Evolutionary conservation across 768 basidiomycete species (phyloP).

Genomic region (Pilatotrama ljubarskyi): DNA sequence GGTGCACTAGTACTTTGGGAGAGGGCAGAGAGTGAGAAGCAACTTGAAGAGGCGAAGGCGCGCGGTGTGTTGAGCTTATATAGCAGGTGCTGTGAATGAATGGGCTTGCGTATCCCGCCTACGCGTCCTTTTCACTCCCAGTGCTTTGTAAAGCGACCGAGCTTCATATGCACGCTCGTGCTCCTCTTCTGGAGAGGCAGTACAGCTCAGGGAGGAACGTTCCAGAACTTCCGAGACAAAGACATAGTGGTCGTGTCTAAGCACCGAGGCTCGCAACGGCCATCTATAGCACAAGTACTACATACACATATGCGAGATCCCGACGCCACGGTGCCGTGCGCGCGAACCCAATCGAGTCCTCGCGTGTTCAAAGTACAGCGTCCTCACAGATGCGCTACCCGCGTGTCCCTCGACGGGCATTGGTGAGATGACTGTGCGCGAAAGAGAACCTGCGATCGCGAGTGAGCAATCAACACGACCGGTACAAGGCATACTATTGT

Average conservation of each 20-base stretch:
- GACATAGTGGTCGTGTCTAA: no score
- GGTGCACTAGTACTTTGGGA: background rate
- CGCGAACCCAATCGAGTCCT: no score
- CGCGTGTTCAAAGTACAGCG: background rate
- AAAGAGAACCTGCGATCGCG: conserved; percentile 24
- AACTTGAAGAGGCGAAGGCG: background rate
- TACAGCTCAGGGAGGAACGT: no score
- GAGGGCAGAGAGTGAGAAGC: background rate
- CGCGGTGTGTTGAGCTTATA: conserved; percentile 4
- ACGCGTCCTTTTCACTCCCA: background rate
- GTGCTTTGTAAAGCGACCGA: conserved; percentile 2
- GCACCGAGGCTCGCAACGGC: background rate
- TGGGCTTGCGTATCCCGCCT: conserved; percentile 6
- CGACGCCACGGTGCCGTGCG: no score
- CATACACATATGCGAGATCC: background rate
- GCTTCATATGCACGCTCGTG: background rate
- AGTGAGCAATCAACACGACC: background rate
- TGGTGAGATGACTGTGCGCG: conserved; percentile 23
- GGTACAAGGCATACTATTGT: background rate
- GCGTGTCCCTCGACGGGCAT: conserved; percentile 11
- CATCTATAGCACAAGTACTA: no score
- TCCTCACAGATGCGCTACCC: conserved; percentile 2
- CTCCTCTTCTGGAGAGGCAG: no score
- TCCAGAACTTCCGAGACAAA: no score
- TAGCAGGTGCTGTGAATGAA: conserved; percentile 9